phyloP scores from a whole-genome alignment of 768 basidiomycete species.

The Psilocybe azurescens region DNA sequence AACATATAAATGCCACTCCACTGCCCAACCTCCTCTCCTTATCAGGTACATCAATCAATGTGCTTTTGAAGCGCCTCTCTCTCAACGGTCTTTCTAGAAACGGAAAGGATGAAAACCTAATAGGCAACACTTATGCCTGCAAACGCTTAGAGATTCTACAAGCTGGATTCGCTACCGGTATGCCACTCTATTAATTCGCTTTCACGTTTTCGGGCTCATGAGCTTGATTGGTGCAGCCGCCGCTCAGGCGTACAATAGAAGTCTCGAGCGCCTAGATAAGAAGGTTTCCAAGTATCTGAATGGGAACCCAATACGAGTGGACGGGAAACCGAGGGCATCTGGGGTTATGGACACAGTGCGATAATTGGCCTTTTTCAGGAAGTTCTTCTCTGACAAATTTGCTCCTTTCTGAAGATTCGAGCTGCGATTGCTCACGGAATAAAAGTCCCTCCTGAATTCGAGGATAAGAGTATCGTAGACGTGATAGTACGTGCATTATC shows the following conservation, averaged over 20 bases:
- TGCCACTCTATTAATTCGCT: not conserved
- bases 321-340: constrained; percentile 61
- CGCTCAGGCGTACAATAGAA: constrained; percentile 64
- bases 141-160: constrained; percentile 68
- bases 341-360: constrained; percentile 30
- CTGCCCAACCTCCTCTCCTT: constrained; percentile 54
- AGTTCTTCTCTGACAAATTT: not conserved
- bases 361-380: not conserved
- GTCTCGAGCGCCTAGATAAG: constrained; percentile 63
- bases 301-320: constrained; percentile 72
- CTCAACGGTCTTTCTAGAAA: constrained; percentile 46
- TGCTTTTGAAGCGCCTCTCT: not conserved
- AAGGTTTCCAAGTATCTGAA: constrained; percentile 72
- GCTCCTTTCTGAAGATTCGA: constrained; percentile 49
- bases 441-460: constrained; percentile 72
- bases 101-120: constrained; percentile 70
- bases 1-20: constrained; percentile 45
- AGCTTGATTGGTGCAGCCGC: constrained; percentile 49
- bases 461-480: constrained; percentile 62
- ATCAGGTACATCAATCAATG: constrained; percentile 49
- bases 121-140: constrained; percentile 73
- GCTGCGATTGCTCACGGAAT: constrained; percentile 77
- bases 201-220: not conserved
- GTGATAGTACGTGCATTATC: constrained; percentile 50
- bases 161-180: constrained; percentile 68